A percentile compares a stretch with the other conserved stretches of the same genome.
phyloP scores from a whole-genome alignment of 2,329 filamentous ascomycete genomes.

The Conoideocrella luteorostrata region DNA sequence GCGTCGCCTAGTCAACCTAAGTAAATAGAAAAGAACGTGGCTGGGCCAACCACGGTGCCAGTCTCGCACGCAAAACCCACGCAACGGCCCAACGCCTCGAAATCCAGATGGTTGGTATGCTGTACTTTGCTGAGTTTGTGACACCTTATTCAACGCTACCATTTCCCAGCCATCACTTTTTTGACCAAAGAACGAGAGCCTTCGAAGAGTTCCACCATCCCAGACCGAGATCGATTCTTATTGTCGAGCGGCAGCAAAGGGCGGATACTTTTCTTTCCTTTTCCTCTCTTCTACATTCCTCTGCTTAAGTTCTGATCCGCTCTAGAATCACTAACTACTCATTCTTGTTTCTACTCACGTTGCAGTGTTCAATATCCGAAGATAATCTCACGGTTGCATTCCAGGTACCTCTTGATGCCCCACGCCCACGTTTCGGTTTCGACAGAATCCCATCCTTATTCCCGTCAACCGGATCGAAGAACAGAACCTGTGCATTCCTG shows the following conservation, averaged over 20 bases:
- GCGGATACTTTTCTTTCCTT: not conserved
- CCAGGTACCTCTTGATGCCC: slow-evolving; percentile 1
- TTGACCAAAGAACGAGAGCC: not conserved
- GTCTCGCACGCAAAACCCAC: slow-evolving; percentile 6
- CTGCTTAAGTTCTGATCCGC: slow-evolving; percentile 5
- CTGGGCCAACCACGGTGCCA: slow-evolving; percentile 21
- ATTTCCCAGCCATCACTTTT: slow-evolving; percentile 3
- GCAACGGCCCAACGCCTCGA: slow-evolving; percentile 3
- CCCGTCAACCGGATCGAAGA: no score
- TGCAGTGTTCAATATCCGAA: slow-evolving; percentile 4
- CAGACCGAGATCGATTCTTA: slow-evolving; percentile 3
- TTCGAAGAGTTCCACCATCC: not conserved
- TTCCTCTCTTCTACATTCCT: slow-evolving; percentile 6
- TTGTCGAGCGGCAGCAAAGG: not conserved
- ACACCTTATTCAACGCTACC: not conserved
- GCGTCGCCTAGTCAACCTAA: slow-evolving; percentile 21
- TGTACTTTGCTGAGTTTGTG: not conserved
- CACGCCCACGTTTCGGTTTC: slow-evolving; percentile 2
- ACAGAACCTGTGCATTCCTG: no score
- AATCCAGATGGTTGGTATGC: slow-evolving; percentile 11
- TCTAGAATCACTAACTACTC: not conserved
- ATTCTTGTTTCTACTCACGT: slow-evolving; percentile 1
- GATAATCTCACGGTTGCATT: slow-evolving; percentile 5
- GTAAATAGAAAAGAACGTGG: slow-evolving; percentile 26
- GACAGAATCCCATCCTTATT: no score